These are phyloP conservation scores for Paecilomyces variotii DNA, from an alignment of 2,329 filamentous ascomycete species.

Conservation along the genomic window DNA sequence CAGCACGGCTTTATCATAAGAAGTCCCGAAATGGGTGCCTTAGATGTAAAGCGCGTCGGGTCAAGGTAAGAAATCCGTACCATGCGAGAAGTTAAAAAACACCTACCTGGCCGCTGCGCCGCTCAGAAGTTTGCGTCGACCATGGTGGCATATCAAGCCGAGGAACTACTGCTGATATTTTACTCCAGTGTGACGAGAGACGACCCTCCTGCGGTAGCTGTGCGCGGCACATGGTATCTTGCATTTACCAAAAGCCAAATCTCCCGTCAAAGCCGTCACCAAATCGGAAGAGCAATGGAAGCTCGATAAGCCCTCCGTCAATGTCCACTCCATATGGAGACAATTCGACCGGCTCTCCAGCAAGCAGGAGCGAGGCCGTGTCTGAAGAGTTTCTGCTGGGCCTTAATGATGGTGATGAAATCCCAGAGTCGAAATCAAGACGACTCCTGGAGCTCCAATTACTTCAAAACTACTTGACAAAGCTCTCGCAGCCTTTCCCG, in stretches of 20 bases:
- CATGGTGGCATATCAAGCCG: not conserved
- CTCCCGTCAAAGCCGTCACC: not conserved
- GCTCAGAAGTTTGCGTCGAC: no score
- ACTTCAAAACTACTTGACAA: not conserved
- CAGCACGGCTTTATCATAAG: constrained; percentile 4
- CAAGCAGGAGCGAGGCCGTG: not conserved
- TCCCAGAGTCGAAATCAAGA: not conserved
- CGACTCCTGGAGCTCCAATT: not conserved
- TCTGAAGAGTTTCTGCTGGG: not conserved
- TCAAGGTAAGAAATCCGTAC: constrained; percentile 1
- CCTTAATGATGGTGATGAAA: not conserved
- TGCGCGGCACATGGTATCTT: not conserved
- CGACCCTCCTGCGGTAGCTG: not conserved
- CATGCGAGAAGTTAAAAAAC: not conserved
- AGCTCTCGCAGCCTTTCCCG: not conserved
- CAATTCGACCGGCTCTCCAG: not conserved
- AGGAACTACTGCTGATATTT: not conserved
- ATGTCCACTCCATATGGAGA: not conserved
- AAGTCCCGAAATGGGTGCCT: constrained; percentile 12
- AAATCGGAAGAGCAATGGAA: not conserved
- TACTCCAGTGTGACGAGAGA: not conserved
- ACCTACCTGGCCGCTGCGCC: not conserved
- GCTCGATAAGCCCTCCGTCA: not conserved
- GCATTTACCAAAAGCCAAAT: not conserved
- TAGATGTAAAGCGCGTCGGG: constrained; percentile 11